Conservation (phyloP, 129 eudicot genomes). For the Arctium lappa region DNA sequence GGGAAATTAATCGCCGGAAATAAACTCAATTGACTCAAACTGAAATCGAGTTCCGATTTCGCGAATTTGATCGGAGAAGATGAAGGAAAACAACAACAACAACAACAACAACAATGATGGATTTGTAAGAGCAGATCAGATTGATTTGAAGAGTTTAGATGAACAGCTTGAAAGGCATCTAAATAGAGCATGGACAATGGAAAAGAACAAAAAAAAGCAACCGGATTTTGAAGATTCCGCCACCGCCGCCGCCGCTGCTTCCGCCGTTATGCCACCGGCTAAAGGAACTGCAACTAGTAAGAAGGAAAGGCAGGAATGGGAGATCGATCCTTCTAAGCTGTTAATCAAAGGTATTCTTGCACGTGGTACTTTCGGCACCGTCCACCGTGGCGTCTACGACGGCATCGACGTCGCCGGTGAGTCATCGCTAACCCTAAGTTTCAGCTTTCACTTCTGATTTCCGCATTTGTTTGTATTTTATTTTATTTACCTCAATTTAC, state of each 20-base stretch:
- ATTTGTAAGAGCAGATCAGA: conserved; percentile 95
- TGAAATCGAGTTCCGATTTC: background rate
- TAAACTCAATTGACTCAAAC: background rate
- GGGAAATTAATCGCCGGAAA: conserved; percentile 16
- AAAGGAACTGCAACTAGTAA: background rate
- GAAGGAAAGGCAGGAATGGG: conserved; percentile 76
- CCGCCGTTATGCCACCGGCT: conserved; percentile 16
- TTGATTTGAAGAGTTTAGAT: conserved; percentile 86
- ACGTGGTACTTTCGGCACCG: conserved; percentile 97
- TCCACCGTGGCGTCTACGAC: conserved; percentile 92
- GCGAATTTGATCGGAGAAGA: conserved; percentile 10
- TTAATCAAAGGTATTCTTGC: conserved; percentile 73
- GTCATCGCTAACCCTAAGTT: conserved; percentile 24
- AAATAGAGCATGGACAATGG: conserved; percentile 68
- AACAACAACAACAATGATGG: conserved; percentile 49
- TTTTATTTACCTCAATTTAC: conserved; percentile 11
- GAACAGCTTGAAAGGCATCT: conserved; percentile 93
- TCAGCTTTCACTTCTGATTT: conserved; percentile 17
- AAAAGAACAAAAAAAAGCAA: conserved; percentile 54
- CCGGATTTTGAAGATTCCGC: conserved; percentile 33
- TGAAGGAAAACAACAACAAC: conserved; percentile 43
- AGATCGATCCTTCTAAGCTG: conserved; percentile 85
- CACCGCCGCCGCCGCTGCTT: conserved; percentile 30
- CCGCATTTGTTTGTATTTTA: background rate
- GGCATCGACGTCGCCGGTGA: conserved; percentile 86